Percentiles rank a stretch among this genome's conserved stretches.
These are phyloP conservation scores for Eucalyptus dawsonii DNA, from an alignment of 345 rosid genomes.

Conservation along the genomic window DNA sequence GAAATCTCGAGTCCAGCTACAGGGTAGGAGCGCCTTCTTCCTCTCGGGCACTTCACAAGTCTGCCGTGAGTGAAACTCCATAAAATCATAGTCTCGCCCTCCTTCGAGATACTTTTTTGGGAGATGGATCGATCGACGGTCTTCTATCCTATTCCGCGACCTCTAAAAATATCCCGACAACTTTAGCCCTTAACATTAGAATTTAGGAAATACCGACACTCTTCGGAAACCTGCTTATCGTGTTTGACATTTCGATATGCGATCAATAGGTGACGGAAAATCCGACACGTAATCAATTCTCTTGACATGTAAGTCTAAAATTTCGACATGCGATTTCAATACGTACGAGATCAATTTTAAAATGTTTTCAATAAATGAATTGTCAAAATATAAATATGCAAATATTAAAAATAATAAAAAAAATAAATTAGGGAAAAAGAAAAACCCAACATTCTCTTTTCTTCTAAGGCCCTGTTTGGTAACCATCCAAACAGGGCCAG, in stretches of 20 bases:
- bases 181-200: background rate
- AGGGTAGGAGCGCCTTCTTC: background rate
- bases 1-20: background rate
- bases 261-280: fast-evolving
- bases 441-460: too few relatives aligned
- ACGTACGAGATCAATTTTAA: fast-evolving
- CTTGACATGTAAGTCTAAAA: fast-evolving
- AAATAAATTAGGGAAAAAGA: too few relatives aligned
- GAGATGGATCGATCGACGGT: background rate
- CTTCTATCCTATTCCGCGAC: background rate
- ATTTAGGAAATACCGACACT: fast-evolving
- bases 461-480: too few relatives aligned
- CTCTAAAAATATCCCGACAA: background rate
- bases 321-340: fast-evolving
- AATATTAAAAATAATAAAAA: too few relatives aligned
- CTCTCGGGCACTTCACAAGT: background rate
- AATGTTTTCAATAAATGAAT: too few relatives aligned
- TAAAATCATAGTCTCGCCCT: background rate
- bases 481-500: too few relatives aligned
- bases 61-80: background rate
- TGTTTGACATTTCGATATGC: fast-evolving
- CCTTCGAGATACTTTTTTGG: background rate
- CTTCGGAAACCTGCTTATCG: fast-evolving
- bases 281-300: fast-evolving
- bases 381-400: too few relatives aligned